Evolutionary conservation across 108 stramenopile species (phyloP), one percentile per base, ranked within the genome.

Genomic region (Pelagomonas calceolata): DNA sequence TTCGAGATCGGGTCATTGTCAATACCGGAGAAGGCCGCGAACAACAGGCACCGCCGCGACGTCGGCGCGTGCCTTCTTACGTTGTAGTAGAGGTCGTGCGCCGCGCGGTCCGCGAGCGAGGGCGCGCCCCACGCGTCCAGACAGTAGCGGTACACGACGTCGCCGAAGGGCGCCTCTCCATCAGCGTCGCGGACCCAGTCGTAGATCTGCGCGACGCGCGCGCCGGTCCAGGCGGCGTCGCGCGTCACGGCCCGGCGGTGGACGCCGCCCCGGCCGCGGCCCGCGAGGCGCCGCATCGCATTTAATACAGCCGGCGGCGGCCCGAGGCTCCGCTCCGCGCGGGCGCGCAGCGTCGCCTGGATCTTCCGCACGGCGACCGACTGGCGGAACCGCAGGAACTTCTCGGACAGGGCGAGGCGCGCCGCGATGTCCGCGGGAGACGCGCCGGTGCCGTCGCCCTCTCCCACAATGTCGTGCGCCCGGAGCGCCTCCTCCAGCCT

Each of bases 81-180:
- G 67, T 76, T 79, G 78, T 69, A 73, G 64, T 73, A 79, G 17
- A 79, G 45, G 76, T 79, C 78, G 15, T 79, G 78, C 39, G 67
- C 36, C 36, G 67, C 72, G 30, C 78, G 44, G 60, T 79, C 78
- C 15, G 78, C 78, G n/a, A 79, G 36, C 31, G 35, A 67, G n/a
- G 71, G 70, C 36, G 65, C 33, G 15, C 78, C 78, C 63, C 67
- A 77, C 67, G 30, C 39, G 31, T 44, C 34, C 30, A 72, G 34
- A 65, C 37, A 65, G 71, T 30, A 72, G 32, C 18, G 10, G 70
- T 70, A 51, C 29, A 34, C 33, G 18, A 33, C 44, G 12, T 26
- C 34, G 63, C 34, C 37, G 9, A 70, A 36, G 63, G 17, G 31
- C 32, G 29, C 34, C 63, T 4, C 12, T 15, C 29, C 34, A 51